Evolutionary conservation across 1,139 yeast species (phyloP), one percentile per base, ranked within the genome.

Genomic region (Yamadazyma membranifaciens): DNA sequence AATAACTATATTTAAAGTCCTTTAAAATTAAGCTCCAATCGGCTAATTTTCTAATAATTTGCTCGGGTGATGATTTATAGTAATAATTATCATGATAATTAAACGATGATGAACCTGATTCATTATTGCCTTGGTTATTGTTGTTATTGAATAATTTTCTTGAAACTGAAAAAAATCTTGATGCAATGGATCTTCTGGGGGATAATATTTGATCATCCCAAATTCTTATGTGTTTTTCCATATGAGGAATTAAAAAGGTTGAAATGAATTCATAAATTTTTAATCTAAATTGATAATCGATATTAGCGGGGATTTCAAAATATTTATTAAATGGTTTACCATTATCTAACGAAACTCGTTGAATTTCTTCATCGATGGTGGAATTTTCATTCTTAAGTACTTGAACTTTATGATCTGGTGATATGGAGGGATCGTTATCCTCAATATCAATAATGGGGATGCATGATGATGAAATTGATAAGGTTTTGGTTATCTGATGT

Each of bases 1-100:
- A 73, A 56, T 86, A 84, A 7, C 98, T 94, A 47, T 81, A 83
- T 57, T 83, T 83, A 68, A 86, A 92, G 62, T 92, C 97, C 35
- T 91, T 79, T 17, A 91, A 65, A 79, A 92, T 87, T 52, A 92
- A 78, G 6, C 92, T 81, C 88, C 95, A 88, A 60, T 92, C 98
- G 0, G 95, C 98, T 33, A 92, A 66, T 55, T 86, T 85, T 38
- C 98, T 68, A 27, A 89, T 71, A 36, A 79, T 74, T 51, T 88
- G 87, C 54, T 89, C 97, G 0, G 85, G 78, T 0, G 91, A 72
- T 1, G 80, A 64, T 37, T 77, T 76, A 40, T 74, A 66, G 57
- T 86, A 87, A 45, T 67, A 78, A 29, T 76, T 78, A 26, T 70
- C 73, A n/a, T 59, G 60, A 17, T 69, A 52, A 52, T 79, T 78